These are phyloP conservation scores for Cruciata laevipes DNA, from an alignment of 257 asterid genomes.

Conservation along the genomic window DNA sequence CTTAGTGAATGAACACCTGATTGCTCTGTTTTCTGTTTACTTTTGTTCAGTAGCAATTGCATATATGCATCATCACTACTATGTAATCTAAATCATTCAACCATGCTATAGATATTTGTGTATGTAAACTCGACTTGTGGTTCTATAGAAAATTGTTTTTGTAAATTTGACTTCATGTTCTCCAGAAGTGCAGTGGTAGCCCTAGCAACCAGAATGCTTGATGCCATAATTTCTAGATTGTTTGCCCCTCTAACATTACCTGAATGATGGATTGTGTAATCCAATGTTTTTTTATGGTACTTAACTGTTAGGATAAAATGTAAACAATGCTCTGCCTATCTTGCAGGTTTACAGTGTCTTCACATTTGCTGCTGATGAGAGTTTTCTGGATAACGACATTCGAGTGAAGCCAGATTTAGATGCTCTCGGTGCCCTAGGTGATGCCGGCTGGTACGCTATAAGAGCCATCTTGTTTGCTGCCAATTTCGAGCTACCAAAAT, in stretches of 20 bases:
- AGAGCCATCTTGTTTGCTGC: slow-evolving; percentile 32
- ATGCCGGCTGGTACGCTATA: slow-evolving; percentile 37
- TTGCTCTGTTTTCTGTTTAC: background rate
- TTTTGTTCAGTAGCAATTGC: background rate
- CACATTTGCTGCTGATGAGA: slow-evolving; percentile 23
- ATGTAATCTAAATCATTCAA: no score
- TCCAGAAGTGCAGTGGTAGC: background rate
- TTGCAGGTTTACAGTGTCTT: slow-evolving; percentile 28
- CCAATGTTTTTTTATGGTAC: background rate
- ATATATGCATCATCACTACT: no score
- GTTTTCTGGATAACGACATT: slow-evolving; percentile 32
- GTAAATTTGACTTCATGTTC: background rate
- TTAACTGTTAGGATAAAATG: background rate
- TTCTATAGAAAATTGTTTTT: no score
- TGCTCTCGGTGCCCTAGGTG: slow-evolving; percentile 44
- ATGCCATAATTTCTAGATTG: background rate
- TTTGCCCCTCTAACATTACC: background rate
- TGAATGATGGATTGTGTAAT: background rate
- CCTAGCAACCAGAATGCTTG: background rate
- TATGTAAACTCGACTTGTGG: no score
- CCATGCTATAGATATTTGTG: background rate
- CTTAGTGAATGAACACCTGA: background rate
- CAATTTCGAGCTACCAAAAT: slow-evolving; percentile 32
- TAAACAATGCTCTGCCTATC: background rate
- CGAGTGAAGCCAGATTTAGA: slow-evolving; percentile 44